Evolutionary conservation across 148 eudicot genomes (phyloP).

Genomic region (Nepenthes gracilis): DNA sequence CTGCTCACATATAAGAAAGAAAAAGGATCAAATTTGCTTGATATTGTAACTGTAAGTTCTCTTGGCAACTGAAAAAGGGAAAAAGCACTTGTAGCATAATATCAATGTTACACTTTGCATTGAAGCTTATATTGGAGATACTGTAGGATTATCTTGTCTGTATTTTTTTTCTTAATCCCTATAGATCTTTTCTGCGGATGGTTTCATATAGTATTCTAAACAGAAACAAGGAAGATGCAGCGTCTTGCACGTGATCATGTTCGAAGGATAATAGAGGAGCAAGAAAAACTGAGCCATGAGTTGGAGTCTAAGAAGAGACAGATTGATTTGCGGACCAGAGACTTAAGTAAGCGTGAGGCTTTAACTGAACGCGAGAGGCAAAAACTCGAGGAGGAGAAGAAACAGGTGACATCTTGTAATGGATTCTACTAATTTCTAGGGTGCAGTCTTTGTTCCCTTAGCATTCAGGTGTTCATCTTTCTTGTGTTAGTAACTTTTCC

Average conservation of each 20-base stretch:
- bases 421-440: no score
- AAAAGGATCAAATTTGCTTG: no score
- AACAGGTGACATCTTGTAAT: constrained; percentile 34
- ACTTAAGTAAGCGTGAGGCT: constrained; percentile 58
- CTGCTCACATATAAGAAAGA: no score
- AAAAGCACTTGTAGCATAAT: no score
- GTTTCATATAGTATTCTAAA: neutral
- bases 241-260: constrained; percentile 44
- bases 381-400: constrained; percentile 76
- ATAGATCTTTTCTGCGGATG: neutral
- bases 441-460: neutral
- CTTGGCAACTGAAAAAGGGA: no score
- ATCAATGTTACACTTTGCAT: no score
- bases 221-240: constrained; percentile 81
- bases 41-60: no score
- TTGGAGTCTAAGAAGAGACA: constrained; percentile 47
- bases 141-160: neutral
- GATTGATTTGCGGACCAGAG: constrained; percentile 54
- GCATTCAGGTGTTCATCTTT: no score
- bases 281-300: constrained; percentile 53
- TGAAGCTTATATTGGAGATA: no score
- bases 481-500: no score
- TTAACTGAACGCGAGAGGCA: constrained; percentile 68
- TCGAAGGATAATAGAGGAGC: constrained; percentile 49
- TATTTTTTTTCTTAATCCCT: neutral